Base-by-base conservation (phyloP, 1,284 basidiomycete species). In the Moesziomyces globuligerus region DNA sequence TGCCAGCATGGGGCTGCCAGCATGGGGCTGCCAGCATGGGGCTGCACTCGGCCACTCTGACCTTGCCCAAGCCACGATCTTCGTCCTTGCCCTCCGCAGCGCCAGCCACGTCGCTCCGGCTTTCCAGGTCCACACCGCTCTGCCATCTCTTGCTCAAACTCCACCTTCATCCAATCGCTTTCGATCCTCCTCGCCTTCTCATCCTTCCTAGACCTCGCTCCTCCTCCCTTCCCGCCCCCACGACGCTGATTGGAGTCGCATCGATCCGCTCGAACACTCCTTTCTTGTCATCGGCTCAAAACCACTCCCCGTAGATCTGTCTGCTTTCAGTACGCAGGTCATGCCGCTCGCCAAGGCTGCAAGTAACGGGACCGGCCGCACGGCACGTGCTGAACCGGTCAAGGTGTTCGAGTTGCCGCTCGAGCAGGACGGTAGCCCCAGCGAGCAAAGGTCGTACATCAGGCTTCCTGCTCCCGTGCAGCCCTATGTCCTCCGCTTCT, bases 351-450 rank as follows among this genome's bases (percentile, higher is more conserved):
- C 55, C 17, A 54, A 58, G 46, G 47, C 54, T 25, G 40, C 46
- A n/a, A 54, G 55, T 36, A 65, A 62, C 48, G 50, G 59, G n/a
- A 24, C 52, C 46, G 40, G 51, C 48, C 41, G 37, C 10, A 20
- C 20, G 17, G 42, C 50, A 20, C 54, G 42, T 29, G 39, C 25
- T 46, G 50, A 58, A 13, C 57, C 61, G 3, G 36, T 74, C 47
- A 62, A 65, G 51, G 76, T 79, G 4, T 78, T 48, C 42, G 61
- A 76, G 59, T 65, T 79, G 28, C 40, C 44, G 11, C 60, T 79
- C 7, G 74, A 76, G 53, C 59, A 76, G 43, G 77, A 79, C 49
- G 77, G 77, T 17, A 76, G 74, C 32, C 77, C 77, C 5, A 58
- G 48, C 39, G 54, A 67, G 45, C 69, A 74, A 36, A 55, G 54